phyloP scores from a whole-genome alignment of 164 flowering plant genomes.

The Buxus sempervirens region DNA sequence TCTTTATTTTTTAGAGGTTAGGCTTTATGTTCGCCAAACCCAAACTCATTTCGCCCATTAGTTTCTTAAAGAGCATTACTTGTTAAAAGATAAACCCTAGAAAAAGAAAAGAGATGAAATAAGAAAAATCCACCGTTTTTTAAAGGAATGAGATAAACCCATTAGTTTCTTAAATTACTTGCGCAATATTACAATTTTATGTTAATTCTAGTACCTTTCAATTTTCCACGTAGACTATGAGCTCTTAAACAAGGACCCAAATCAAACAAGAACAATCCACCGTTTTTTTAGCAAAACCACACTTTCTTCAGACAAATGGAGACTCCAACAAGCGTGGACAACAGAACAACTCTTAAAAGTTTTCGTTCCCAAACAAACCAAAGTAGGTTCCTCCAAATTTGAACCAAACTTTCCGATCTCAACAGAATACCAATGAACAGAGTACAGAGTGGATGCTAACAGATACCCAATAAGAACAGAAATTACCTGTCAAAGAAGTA shows the following conservation, averaged over 20 bases:
- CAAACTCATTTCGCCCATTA: no score
- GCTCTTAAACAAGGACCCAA: slow-evolving; percentile 21
- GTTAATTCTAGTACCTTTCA: slow-evolving; percentile 36
- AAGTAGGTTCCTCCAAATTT: slow-evolving; percentile 21
- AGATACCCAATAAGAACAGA: slow-evolving; percentile 38
- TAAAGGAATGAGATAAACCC: no score
- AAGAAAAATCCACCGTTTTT: no score
- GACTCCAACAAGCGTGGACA: slow-evolving; percentile 70
- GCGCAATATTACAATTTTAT: no score
- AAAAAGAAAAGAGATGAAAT: no score
- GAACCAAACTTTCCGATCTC: slow-evolving; percentile 6
- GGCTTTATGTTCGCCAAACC: no score
- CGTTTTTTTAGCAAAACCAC: slow-evolving; percentile 58
- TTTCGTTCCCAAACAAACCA: slow-evolving; percentile 40
- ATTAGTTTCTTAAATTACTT: no score
- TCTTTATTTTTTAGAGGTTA: no score
- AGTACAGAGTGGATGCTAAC: slow-evolving; percentile 45
- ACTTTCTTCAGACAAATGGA: slow-evolving; percentile 56
- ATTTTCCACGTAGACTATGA: slow-evolving; percentile 4
- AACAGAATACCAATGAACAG: slow-evolving; percentile 65
- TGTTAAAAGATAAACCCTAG: no score
- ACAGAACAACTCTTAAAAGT: slow-evolving; percentile 36
- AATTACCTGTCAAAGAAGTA: neutral
- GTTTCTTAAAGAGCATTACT: no score
- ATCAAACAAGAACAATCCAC: slow-evolving; percentile 66